A percentile compares a stretch with the other conserved stretches of the same genome.
phyloP scores from a whole-genome alignment of 768 basidiomycete species.

The Podaxis sp. region DNA sequence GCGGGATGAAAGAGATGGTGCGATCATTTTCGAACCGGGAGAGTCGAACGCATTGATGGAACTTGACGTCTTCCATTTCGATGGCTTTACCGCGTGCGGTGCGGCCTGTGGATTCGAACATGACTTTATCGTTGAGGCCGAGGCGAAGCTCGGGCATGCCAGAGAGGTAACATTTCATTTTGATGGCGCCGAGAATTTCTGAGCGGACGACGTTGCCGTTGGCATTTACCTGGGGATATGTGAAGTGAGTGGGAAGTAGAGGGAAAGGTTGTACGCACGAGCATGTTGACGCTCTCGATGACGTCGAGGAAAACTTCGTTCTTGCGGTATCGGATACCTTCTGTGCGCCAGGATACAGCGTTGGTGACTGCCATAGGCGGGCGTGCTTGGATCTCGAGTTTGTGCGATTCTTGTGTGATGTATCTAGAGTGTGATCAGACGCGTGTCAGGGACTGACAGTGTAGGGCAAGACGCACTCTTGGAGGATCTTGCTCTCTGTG shows the following conservation, averaged over 20 bases:
- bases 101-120: constrained; percentile 97
- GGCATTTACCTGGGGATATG: constrained; percentile 75
- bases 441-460: background rate
- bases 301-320: constrained; percentile 99
- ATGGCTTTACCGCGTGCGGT: constrained; percentile 96
- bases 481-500: constrained; percentile 98
- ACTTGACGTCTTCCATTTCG: constrained; percentile 99
- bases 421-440: constrained; percentile 50
- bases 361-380: constrained; percentile 98
- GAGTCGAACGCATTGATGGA: constrained; percentile 98
- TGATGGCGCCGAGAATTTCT: constrained; percentile 97
- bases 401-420: constrained; percentile 98
- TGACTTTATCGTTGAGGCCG: constrained; percentile 98
- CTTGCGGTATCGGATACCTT: constrained; percentile 96
- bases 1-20: constrained; percentile 98
- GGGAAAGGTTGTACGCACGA: constrained; percentile 50
- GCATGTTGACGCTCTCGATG: constrained; percentile 94
- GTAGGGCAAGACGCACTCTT: constrained; percentile 64
- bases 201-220: constrained; percentile 96
- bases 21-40: constrained; percentile 98
- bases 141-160: constrained; percentile 99
- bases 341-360: constrained; percentile 97
- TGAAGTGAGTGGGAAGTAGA: background rate
- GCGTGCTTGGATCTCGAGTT: constrained; percentile 88
- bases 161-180: constrained; percentile 99